These are phyloP conservation scores for Penicillium sp. DNA, from an alignment of 2,329 filamentous ascomycete genomes.

Conservation along the genomic window DNA sequence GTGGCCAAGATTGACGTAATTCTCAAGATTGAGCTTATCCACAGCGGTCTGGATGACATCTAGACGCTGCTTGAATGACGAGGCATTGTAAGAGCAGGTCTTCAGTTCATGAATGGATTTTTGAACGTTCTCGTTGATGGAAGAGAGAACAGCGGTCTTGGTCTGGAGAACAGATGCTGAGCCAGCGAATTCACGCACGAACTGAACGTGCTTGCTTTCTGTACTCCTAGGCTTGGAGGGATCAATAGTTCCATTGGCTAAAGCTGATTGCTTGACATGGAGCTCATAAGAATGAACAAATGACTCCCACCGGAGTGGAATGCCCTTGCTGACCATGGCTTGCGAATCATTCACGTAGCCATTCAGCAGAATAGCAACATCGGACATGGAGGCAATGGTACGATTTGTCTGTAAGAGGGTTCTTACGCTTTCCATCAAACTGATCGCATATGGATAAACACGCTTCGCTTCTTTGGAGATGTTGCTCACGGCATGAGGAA, in stretches of 20 bases:
- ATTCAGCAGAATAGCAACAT: conserved; percentile 82
- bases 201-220: conserved; percentile 94
- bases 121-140: conserved; percentile 78
- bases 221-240: conserved; percentile 58
- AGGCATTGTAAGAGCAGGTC: conserved; percentile 76
- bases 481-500: conserved; percentile 91
- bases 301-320: conserved; percentile 93
- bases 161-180: conserved; percentile 84
- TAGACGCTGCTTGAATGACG: conserved; percentile 77
- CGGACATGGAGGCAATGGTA: conserved; percentile 79
- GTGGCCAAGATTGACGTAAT: conserved; percentile 86
- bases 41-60: conserved; percentile 88
- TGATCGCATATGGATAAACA: conserved; percentile 96
- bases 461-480: conserved; percentile 98
- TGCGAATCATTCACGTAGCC: conserved; percentile 93
- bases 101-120: conserved; percentile 81
- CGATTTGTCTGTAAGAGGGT: conserved; percentile 87
- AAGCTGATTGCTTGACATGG: conserved; percentile 67
- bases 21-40: conserved; percentile 94
- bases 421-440: conserved; percentile 97
- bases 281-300: conserved; percentile 97
- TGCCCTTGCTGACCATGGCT: conserved; percentile 76
- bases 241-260: conserved; percentile 62
- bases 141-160: conserved; percentile 77
- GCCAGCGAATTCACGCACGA: conserved; percentile 88